Evolutionary conservation across 805 yeast genomes (phyloP).

Genomic region (Spathaspora passalidarum): DNA sequence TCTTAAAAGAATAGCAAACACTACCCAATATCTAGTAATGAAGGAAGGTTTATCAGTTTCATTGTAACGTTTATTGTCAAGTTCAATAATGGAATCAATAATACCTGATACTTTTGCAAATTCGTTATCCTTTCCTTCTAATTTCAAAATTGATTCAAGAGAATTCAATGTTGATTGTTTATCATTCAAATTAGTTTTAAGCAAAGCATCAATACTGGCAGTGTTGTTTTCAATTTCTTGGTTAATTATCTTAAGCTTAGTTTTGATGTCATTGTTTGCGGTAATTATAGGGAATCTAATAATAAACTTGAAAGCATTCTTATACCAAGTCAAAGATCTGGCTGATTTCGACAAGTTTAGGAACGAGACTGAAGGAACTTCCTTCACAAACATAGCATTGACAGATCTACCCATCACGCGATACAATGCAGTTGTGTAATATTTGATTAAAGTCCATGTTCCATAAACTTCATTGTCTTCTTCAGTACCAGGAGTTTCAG

Average conservation of each 20-base stretch:
- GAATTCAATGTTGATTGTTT: constrained; percentile 9
- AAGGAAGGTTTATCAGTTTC: constrained; percentile 33
- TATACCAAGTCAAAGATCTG: constrained; percentile 1
- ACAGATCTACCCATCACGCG: constrained; percentile 8
- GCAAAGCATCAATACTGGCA: constrained; percentile 20
- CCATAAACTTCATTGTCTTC: constrained; percentile 16
- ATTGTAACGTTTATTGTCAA: constrained; percentile 8
- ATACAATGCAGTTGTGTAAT: constrained; percentile 5
- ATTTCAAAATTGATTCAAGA: constrained; percentile 7
- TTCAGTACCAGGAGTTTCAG: constrained; percentile 10
- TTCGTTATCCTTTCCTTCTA: not conserved
- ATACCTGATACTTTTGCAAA: constrained; percentile 6
- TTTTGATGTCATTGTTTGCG: constrained; percentile 25
- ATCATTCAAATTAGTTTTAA: constrained; percentile 14
- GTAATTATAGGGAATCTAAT: constrained; percentile 17
- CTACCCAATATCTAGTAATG: constrained; percentile 65
- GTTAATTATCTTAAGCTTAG: constrained; percentile 18
- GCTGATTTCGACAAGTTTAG: constrained; percentile 4
- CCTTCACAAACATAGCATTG: constrained; percentile 8
- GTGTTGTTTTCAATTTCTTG: constrained; percentile 22
- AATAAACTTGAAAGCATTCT: constrained; percentile 5
- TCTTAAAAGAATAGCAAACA: constrained; percentile 33
- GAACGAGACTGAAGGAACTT: constrained; percentile 16
- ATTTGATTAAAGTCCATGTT: constrained; percentile 7
- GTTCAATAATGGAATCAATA: constrained; percentile 9